Percentiles rank a stretch among this genome's conserved stretches.
These are phyloP conservation scores for Neostapfia colusana DNA, from an alignment of 176 grass and related monocot species.

Conservation along the genomic window DNA sequence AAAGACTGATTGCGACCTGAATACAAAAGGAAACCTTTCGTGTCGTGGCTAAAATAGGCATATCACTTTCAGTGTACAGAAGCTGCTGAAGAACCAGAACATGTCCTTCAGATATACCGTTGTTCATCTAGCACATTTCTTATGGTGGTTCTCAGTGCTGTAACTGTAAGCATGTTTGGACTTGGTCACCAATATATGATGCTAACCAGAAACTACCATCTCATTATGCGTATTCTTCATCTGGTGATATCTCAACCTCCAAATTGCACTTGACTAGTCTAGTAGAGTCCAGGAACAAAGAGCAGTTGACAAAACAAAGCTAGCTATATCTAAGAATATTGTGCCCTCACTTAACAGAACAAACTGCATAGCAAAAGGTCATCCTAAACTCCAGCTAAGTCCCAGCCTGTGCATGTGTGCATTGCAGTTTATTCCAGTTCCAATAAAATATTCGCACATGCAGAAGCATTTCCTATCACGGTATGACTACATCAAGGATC, in stretches of 20 bases:
- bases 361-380: not conserved
- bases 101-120: constrained; percentile 26
- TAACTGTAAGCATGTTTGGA: not conserved
- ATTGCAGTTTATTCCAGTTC: not conserved
- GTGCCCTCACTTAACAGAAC: not conserved
- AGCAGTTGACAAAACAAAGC: constrained; percentile 10
- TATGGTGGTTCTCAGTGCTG: not conserved
- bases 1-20: constrained; percentile 28
- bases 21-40: constrained; percentile 27
- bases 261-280: constrained; percentile 22
- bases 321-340: constrained; percentile 10
- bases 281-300: not conserved
- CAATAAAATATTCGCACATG: not conserved
- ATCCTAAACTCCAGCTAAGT: constrained; percentile 2
- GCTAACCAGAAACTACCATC: constrained; percentile 13
- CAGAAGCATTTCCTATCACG: no score
- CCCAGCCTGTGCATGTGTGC: not conserved
- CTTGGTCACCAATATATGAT: not conserved
- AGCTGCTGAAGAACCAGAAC: constrained; percentile 22
- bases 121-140: constrained; percentile 3
- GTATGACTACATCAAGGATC: no score
- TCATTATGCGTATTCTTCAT: constrained; percentile 8
- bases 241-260: not conserved
- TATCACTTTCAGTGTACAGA: constrained; percentile 21
- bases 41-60: not conserved